These are phyloP conservation scores for Microsporum audouinii DNA, from an alignment of 2,329 filamentous ascomycete genomes.

Conservation along the genomic window DNA sequence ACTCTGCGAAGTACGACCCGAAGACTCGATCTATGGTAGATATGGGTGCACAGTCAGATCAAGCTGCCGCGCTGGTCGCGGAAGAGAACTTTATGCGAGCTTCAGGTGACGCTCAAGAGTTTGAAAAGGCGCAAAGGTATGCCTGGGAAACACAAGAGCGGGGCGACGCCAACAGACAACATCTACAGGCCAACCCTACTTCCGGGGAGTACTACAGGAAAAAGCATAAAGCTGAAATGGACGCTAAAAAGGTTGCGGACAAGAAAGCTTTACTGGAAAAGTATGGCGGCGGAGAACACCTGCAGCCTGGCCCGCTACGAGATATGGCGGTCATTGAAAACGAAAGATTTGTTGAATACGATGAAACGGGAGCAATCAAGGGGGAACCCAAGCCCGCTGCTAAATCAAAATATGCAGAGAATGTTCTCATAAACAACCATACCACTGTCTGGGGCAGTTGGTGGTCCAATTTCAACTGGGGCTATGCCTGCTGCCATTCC, in stretches of 20 bases:
- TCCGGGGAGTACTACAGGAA: constrained; percentile 76
- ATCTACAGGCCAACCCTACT: constrained; percentile 93
- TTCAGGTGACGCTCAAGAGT: constrained; percentile 84
- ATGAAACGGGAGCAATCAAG: constrained; percentile 80
- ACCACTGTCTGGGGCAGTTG: constrained; percentile 89
- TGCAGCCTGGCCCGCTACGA: constrained; percentile 51
- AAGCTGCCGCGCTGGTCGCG: constrained; percentile 69
- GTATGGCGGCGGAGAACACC: constrained; percentile 61
- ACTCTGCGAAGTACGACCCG: constrained; percentile 94
- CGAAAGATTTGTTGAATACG: constrained; percentile 86
- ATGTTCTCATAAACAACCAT: constrained; percentile 82
- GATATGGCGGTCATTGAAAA: constrained; percentile 63
- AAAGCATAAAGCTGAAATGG: constrained; percentile 63
- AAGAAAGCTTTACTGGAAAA: constrained; percentile 64
- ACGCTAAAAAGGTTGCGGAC: constrained; percentile 55
- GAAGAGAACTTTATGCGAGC: constrained; percentile 86
- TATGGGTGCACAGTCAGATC: constrained; percentile 66
- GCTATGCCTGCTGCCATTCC: constrained; percentile 90
- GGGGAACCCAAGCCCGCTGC: constrained; percentile 64
- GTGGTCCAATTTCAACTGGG: constrained; percentile 95
- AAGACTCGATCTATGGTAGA: constrained; percentile 90
- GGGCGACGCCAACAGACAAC: constrained; percentile 63
- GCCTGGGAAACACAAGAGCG: constrained; percentile 93
- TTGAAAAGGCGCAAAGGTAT: constrained; percentile 77
- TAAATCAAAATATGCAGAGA: constrained; percentile 85